Evolutionary conservation across 1,139 yeast species (phyloP).

Genomic region (Nakaseomyces bracarensis): DNA sequence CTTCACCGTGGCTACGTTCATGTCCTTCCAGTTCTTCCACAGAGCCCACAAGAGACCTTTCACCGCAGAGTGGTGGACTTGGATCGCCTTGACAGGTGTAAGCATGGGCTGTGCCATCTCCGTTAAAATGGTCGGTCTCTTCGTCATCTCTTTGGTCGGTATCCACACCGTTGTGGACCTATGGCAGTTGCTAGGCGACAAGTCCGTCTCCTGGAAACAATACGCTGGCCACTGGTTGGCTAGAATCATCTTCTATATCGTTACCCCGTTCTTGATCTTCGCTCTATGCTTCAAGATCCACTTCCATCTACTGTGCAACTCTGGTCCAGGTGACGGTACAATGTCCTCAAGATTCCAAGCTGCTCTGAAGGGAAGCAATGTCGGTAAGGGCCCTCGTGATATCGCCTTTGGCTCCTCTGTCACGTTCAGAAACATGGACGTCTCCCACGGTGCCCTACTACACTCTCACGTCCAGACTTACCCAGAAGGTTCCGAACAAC

Average conservation of each 20-base stretch:
- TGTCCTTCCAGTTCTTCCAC: constrained; percentile 72
- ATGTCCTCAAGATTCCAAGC: constrained; percentile 98
- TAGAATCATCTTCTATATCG: constrained; percentile 50
- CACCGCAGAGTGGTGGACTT: constrained; percentile 85
- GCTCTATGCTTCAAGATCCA: constrained; percentile 63
- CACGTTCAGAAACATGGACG: constrained; percentile 71
- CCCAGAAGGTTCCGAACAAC: constrained; percentile 95
- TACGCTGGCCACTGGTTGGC: constrained; percentile 60
- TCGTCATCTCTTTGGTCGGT: constrained; percentile 67
- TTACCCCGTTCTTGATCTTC: constrained; percentile 56
- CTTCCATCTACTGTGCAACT: constrained; percentile 59
- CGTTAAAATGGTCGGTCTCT: constrained; percentile 80
- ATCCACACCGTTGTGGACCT: constrained; percentile 66
- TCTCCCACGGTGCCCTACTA: constrained; percentile 81
- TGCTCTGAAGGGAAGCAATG: constrained; percentile 68
- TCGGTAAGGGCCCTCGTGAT: constrained; percentile 85
- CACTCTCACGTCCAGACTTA: constrained; percentile 91
- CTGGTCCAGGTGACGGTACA: constrained; percentile 92
- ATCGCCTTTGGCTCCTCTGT: constrained; percentile 71
- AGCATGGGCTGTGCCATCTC: constrained; percentile 70
- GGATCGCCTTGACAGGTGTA: constrained; percentile 74
- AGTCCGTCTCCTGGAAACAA: constrained; percentile 40
- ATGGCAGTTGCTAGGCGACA: constrained; percentile 61
- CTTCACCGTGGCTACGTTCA: constrained; percentile 80
- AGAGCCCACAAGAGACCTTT: constrained; percentile 58